Evolutionary conservation across 1,284 basidiomycete species (phyloP).

Genomic region (Wallemia ichthyophaga): DNA sequence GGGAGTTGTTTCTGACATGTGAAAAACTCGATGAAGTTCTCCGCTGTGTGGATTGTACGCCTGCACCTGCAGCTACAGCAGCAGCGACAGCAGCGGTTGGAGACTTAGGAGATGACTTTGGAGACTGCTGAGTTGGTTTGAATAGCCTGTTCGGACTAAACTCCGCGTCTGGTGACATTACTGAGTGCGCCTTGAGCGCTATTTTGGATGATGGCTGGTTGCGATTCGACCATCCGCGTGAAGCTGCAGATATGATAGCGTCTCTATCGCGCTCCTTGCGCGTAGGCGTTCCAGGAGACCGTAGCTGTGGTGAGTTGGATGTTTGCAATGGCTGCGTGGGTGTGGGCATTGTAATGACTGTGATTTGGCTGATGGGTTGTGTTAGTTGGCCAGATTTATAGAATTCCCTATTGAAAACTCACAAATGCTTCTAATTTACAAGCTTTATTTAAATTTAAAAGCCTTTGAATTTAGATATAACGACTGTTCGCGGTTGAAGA

Average conservation of each 20-base stretch:
- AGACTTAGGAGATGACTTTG: not conserved
- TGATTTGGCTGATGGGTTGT: too few species aligned
- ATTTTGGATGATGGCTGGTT: not conserved
- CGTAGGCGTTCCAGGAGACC: not conserved
- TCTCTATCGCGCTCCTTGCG: not conserved
- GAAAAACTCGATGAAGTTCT: slow-evolving; percentile 52
- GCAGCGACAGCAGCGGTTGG: too few species aligned
- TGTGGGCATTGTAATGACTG: not conserved
- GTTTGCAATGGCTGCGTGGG: not conserved
- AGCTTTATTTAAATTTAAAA: not conserved
- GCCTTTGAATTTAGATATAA: not conserved
- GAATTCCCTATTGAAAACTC: not conserved
- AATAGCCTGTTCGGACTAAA: not conserved
- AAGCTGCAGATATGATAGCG: not conserved
- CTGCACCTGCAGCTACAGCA: too few species aligned
- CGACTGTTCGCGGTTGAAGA: not conserved
- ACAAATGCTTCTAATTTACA: not conserved
- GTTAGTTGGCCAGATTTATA: too few species aligned
- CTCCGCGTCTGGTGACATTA: not conserved
- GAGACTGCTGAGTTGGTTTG: not conserved
- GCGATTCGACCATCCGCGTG: not conserved
- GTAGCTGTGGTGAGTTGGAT: not conserved
- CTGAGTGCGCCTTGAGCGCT: not conserved
- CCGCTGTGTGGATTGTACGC: slow-evolving; percentile 13
- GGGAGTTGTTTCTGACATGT: slow-evolving; percentile 44